Percentiles rank a stretch among this genome's conserved stretches.
phyloP scores from a whole-genome alignment of 2,329 filamentous ascomycete species.

The Pseudogymnoascus sp. region DNA sequence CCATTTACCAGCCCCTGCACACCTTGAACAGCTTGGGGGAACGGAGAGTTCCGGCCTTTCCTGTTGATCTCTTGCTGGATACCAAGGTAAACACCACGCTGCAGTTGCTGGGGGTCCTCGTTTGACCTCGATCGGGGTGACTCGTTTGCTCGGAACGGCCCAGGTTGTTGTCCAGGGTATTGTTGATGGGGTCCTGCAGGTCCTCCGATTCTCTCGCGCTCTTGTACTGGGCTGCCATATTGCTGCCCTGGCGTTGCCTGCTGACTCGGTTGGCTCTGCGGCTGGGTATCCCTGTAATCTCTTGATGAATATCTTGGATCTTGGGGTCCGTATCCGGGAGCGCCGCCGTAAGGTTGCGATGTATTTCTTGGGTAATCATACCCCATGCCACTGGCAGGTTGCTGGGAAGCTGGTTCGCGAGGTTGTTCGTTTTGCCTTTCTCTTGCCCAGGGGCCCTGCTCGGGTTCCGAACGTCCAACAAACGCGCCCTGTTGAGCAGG shows the following conservation, averaged over 20 bases:
- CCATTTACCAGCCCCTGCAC: conserved; percentile 75
- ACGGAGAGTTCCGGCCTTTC: conserved; percentile 74
- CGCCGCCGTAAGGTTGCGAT: conserved; percentile 22
- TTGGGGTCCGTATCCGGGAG: conserved; percentile 27
- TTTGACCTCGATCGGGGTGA: conserved; percentile 35
- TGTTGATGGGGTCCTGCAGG: conserved; percentile 30
- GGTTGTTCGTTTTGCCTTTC: conserved; percentile 15
- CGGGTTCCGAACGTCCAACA: conserved; percentile 23
- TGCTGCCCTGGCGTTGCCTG: conserved; percentile 30
- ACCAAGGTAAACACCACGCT: conserved; percentile 62
- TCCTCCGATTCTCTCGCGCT: conserved; percentile 9
- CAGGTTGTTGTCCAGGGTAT: conserved; percentile 32
- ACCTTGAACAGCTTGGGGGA: conserved; percentile 90
- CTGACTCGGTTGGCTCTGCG: conserved; percentile 29
- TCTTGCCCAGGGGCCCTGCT: conserved; percentile 26
- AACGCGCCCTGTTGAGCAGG: conserved; percentile 19
- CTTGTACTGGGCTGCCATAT: conserved; percentile 14
- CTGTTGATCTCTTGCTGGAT: conserved; percentile 72
- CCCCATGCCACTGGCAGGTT: conserved; percentile 15
- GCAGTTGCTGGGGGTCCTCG: conserved; percentile 49
- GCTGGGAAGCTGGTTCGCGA: conserved; percentile 14
- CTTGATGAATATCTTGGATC: conserved; percentile 24
- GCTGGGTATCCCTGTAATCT: conserved; percentile 28
- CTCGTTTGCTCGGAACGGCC: conserved; percentile 38
- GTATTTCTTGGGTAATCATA: conserved; percentile 25